Base-by-base conservation (phyloP, 139 green algal genomes). In the Chlorella vulgaris region DNA sequence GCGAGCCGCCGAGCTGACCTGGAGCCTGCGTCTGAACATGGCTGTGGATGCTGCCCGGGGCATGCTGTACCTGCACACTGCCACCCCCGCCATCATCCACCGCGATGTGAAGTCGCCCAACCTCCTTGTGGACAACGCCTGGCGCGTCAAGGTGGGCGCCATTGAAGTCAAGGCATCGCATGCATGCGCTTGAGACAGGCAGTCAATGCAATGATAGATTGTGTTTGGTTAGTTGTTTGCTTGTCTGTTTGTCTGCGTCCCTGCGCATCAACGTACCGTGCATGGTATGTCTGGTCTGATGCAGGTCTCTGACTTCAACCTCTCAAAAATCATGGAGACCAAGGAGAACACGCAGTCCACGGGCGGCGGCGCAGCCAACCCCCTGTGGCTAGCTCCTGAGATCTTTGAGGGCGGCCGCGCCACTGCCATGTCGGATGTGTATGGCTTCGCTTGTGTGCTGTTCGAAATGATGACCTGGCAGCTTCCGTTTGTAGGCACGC, bases 291-390 rank as follows among this genome's bases (percentile, higher is more conserved):
- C 62, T n/a, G n/a, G 8, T 66, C 2, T 13, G 60, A 8, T 35
- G 24, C 33, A 71, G 65, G 33, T 35, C 42, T 43, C 67, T 35
- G 67, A 74, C 39, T 74, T 74, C 39, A 74, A 74, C 67, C 67
- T 74, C 24, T 74, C 67, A 38, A 74, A 74, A 39, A 43, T 74
- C 21, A 22, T 74, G 67, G 24, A 35, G 38, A 38, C 67, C 7
- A 15, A 26, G 36, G 2, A 29, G 4, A 38, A 26, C 38, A 58
- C 38, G 3, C 53, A 6, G 22, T 58, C 67, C 7, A 35, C 39
- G 35, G 65, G 65, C 36, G 39, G 10, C 4, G 63, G 67, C 24
- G 39, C 39, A 18, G 28, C 26, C 39, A 74, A 74, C 67, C 67
- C 67, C 6, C 40, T 43, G 38, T 74, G 67, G 67, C 39, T 33